Evolutionary conservation across 805 yeast genomes (phyloP).

Genomic region (Kuraishia ogatae): DNA sequence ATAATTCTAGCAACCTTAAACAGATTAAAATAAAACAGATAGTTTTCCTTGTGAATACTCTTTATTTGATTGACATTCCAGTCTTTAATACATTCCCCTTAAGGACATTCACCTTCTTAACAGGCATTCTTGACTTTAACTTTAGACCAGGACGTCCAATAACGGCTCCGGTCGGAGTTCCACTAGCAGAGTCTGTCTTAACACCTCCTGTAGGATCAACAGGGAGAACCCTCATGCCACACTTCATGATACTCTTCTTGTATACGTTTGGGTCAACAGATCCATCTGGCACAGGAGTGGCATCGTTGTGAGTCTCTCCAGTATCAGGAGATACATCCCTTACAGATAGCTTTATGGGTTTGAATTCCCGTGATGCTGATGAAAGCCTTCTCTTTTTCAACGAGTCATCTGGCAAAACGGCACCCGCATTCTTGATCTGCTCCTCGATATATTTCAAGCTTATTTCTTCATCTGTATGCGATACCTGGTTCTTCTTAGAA

Average conservation of each 20-base stretch:
- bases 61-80: not conserved
- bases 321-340: not conserved
- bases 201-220: conserved; percentile 6
- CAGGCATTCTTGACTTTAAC: not conserved
- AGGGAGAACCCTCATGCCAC: conserved; percentile 19
- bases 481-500: conserved; percentile 24
- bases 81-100: not conserved
- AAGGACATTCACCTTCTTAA: conserved; percentile 1
- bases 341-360: conserved; percentile 1
- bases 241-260: conserved; percentile 16
- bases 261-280: not conserved
- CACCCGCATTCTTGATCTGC: conserved; percentile 35
- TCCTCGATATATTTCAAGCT: conserved; percentile 32
- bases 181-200: not conserved
- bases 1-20: too few species aligned
- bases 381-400: conserved; percentile 9
- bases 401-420: conserved; percentile 7
- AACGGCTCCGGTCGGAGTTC: not conserved
- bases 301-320: not conserved
- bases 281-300: conserved; percentile 4
- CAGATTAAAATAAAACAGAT: too few species aligned
- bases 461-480: conserved; percentile 37
- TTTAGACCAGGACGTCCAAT: not conserved
- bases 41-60: too few species aligned
- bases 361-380: not conserved